Percentiles rank a stretch among this genome's conserved stretches.
Evolutionary conservation across 192 early-diverging fungal species (phyloP).

Genomic region (Backusella psychrophila): DNA sequence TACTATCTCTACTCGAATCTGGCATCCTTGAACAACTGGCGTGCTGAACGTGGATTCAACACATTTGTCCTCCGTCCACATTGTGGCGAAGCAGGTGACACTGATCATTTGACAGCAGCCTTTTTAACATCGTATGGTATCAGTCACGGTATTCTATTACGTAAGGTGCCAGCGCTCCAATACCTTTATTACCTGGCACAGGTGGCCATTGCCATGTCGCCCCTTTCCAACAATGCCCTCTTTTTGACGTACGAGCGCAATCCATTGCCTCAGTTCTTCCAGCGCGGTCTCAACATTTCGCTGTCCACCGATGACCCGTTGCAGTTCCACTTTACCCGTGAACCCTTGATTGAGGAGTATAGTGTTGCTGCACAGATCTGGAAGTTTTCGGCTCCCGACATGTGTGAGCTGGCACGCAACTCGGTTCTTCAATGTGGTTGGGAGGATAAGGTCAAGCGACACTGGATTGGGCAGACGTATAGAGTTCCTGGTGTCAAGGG

Average conservation of each 20-base stretch:
- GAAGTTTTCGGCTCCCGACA: slow-evolving; percentile 87
- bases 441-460: slow-evolving; percentile 83
- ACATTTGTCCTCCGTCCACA: slow-evolving; percentile 95
- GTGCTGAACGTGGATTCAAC: slow-evolving; percentile 74
- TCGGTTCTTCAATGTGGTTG: slow-evolving; percentile 88
- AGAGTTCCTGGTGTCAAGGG: slow-evolving; percentile 70
- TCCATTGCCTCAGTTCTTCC: slow-evolving; percentile 87
- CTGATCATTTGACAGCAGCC: slow-evolving; percentile 87
- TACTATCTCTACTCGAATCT: slow-evolving; percentile 93
- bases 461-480: slow-evolving; percentile 85
- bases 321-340: slow-evolving; percentile 96
- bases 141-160: slow-evolving; percentile 88
- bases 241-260: slow-evolving; percentile 94
- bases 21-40: slow-evolving; percentile 76
- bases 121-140: slow-evolving; percentile 88
- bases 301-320: slow-evolving; percentile 95
- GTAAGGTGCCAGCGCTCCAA: slow-evolving; percentile 93
- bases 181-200: slow-evolving; percentile 95
- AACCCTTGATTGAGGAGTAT: slow-evolving; percentile 97
- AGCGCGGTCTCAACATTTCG: slow-evolving; percentile 90
- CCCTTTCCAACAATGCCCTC: slow-evolving; percentile 94
- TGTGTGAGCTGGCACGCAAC: slow-evolving; percentile 94
- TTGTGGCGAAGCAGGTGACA: slow-evolving; percentile 93
- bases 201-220: slow-evolving; percentile 96
- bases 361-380: slow-evolving; percentile 95